phyloP scores from a whole-genome alignment of 805 yeast genomes.

The Yarrowia porcina region DNA sequence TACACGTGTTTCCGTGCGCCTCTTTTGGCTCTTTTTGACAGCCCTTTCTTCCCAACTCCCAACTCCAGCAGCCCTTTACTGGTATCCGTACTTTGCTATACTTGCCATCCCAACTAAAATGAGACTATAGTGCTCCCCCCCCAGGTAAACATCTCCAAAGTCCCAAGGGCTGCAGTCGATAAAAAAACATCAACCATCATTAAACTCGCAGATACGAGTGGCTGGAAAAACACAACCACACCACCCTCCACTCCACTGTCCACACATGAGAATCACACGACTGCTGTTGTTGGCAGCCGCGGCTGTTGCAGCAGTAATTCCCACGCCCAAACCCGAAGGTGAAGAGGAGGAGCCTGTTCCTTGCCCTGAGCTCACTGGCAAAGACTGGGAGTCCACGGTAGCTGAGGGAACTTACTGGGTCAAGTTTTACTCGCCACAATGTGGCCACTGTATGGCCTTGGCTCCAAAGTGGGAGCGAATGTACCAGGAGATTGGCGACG shows the following conservation, averaged over 20 bases:
- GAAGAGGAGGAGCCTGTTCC: neutral
- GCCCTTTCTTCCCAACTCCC: slow-evolving; percentile 5
- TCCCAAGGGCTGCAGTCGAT: neutral
- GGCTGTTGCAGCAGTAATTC: slow-evolving; percentile 6
- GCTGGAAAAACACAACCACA: neutral
- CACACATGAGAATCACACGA: slow-evolving; percentile 10
- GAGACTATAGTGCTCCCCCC: neutral
- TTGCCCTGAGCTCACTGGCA: slow-evolving; percentile 40
- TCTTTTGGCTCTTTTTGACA: neutral
- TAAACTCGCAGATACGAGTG: neutral
- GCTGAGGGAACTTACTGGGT: slow-evolving; percentile 61
- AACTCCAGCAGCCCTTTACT: neutral
- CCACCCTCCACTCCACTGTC: neutral
- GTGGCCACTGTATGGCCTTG: slow-evolving; percentile 72
- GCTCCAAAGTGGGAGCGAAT: slow-evolving; percentile 83
- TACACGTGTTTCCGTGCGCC: neutral
- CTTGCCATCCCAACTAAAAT: neutral
- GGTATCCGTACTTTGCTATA: neutral
- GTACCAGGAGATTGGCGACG: slow-evolving; percentile 48
- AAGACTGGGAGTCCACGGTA: slow-evolving; percentile 51
- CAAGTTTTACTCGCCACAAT: slow-evolving; percentile 88
- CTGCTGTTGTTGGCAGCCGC: slow-evolving; percentile 6
- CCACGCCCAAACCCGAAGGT: neutral
- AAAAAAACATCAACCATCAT: neutral
- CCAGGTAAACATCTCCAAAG: neutral